These are phyloP conservation scores for Pleurotus djamor DNA, from an alignment of 768 basidiomycete genomes.

Conservation along the genomic window DNA sequence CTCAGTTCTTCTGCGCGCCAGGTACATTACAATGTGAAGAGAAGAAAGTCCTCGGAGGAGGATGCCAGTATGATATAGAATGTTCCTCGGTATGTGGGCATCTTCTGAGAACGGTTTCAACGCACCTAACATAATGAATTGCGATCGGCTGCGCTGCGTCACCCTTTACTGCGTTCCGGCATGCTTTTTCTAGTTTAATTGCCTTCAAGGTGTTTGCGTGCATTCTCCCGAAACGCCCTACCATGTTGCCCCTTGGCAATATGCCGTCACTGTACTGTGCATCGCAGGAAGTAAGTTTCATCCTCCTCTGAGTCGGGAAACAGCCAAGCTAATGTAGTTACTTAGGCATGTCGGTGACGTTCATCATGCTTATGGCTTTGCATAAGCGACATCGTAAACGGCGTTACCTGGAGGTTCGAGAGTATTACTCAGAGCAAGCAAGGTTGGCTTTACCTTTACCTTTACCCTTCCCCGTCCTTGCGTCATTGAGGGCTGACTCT, in stretches of 20 bases:
- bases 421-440: slow-evolving; percentile 50
- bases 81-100: slow-evolving; percentile 38
- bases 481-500: neutral
- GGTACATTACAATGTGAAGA: slow-evolving; percentile 37
- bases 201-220: slow-evolving; percentile 18
- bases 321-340: neutral
- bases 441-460: slow-evolving; percentile 19
- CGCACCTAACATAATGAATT: neutral
- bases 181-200: neutral
- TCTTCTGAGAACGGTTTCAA: neutral
- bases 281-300: slow-evolving; percentile 34
- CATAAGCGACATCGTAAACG: slow-evolving; percentile 38
- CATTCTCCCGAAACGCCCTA: slow-evolving; percentile 35
- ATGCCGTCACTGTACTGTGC: slow-evolving; percentile 30
- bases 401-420: slow-evolving; percentile 36
- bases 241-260: slow-evolving; percentile 42
- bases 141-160: slow-evolving; percentile 8
- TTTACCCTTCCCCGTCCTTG: no score
- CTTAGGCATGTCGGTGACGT: slow-evolving; percentile 34
- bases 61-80: slow-evolving; percentile 53
- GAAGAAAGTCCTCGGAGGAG: slow-evolving; percentile 35
- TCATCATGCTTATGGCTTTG: slow-evolving; percentile 32
- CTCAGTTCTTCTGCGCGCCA: slow-evolving; percentile 54
- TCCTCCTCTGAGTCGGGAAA: no score
- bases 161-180: slow-evolving; percentile 25